Base-by-base conservation (phyloP, 2,329 filamentous ascomycete genomes). In the Fusarium sp. region DNA sequence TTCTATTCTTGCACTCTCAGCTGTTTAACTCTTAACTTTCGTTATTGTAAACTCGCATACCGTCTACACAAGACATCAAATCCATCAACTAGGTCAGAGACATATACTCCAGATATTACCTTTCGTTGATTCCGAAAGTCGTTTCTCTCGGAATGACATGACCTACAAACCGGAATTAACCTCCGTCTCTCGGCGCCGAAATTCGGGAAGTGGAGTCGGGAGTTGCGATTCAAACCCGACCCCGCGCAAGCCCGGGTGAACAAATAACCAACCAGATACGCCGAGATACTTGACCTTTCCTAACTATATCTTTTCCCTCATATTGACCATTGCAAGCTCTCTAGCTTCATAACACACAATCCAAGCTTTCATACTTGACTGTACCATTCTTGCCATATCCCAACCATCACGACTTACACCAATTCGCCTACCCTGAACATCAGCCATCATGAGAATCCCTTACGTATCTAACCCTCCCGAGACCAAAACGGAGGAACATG, bases 391-490 rank as follows among this genome's bases (percentile, higher is more conserved):
- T n/a, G 17, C 17, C 9, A 6, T 4, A 10, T 36, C 17, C 4
- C 7, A 14, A 34, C 6, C 24, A 19, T 42, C 21, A 23, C 49
- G 24, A 57, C 67, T 65, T 62, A 59, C 42, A 68, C 43, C 14
- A 61, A 36, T 19, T 36, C 17, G 30, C 36, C 45, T 58, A 65
- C 58, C 65, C 65, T 64, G 50, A 42, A 67, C 56, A 53, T 52
- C 46, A 32, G 24, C 65, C 62, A 72, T 65, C 49, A 92, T 92
- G 90, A 88, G 89, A 76, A 81, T 92, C 70, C 88, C 89, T 39
- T 92, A 92, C 83, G 82, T 85, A 59, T 72, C 84, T 70, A 80
- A 85, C 78, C 85, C 84, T 38, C 85, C 81, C 4, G 78, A 80
- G 14, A 78, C 82, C 11, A 69, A 79, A 17, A 76, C 77, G 23